These are phyloP conservation scores for Melastoma candidum DNA, from an alignment of 441 rosid species.

Conservation along the genomic window DNA sequence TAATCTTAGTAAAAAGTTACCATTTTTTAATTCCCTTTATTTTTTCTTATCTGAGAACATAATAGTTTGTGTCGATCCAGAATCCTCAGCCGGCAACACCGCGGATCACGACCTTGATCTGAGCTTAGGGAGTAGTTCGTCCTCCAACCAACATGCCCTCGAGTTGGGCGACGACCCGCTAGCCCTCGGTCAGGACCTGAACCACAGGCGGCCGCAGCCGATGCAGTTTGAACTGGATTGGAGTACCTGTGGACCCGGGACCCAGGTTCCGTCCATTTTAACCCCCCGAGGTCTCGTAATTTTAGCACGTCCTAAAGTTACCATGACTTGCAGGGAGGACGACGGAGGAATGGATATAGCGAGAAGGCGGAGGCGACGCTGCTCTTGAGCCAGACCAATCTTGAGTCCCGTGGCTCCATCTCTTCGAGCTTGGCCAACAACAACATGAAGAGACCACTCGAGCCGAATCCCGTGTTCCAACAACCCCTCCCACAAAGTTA, in stretches of 20 bases:
- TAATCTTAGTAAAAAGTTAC: no score
- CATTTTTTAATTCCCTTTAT: background rate
- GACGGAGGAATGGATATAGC: constrained; percentile 22
- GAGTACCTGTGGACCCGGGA: constrained; percentile 24
- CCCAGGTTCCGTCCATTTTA: constrained; percentile 24
- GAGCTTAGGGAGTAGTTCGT: constrained; percentile 63
- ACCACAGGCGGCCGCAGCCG: no score
- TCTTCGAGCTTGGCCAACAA: constrained; percentile 15
- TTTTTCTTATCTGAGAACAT: background rate
- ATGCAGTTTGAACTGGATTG: constrained; percentile 26
- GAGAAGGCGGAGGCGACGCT: constrained; percentile 40
- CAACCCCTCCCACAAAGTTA: constrained; percentile 29
- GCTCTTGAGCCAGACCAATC: constrained; percentile 44
- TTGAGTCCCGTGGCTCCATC: constrained; percentile 23
- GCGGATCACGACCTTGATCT: constrained; percentile 77
- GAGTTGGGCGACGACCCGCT: constrained; percentile 8
- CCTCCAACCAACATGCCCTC: no score
- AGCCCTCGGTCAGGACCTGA: constrained; percentile 20
- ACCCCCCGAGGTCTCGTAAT: background rate
- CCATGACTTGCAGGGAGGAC: constrained; percentile 20
- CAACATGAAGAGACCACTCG: constrained; percentile 19
- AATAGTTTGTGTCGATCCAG: constrained; percentile 11
- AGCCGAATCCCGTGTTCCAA: constrained; percentile 14
- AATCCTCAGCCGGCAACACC: constrained; percentile 34
- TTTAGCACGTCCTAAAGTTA: background rate